Evolutionary conservation across 192 early-diverging fungal species (phyloP).

Genomic region (Umbelopsis ramanniana): DNA sequence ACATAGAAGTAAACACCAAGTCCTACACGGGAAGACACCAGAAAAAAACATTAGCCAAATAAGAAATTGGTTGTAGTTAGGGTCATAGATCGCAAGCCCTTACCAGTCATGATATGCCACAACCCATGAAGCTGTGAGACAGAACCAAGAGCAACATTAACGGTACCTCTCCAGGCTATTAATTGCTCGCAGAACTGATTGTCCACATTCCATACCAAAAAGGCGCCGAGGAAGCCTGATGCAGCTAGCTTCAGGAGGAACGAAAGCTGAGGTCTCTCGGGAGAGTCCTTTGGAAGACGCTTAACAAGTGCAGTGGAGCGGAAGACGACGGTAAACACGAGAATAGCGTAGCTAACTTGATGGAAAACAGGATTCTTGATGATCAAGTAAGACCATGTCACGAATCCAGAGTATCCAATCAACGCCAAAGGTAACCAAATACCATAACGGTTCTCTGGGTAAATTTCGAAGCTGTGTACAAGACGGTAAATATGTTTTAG

Average conservation of each 20-base stretch:
- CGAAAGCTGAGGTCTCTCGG: slow-evolving; percentile 25
- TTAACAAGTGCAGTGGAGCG: slow-evolving; percentile 50
- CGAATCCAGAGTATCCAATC: slow-evolving; percentile 54
- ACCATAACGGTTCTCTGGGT: slow-evolving; percentile 47
- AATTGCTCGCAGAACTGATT: slow-evolving; percentile 70
- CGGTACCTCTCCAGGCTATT: slow-evolving; percentile 44
- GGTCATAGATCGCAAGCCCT: neutral
- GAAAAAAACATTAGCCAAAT: no score
- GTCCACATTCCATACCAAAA: slow-evolving; percentile 81
- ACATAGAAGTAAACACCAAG: slow-evolving; percentile 37
- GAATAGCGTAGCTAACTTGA: slow-evolving; percentile 62
- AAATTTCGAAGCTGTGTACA: slow-evolving; percentile 48
- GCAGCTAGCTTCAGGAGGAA: slow-evolving; percentile 38
- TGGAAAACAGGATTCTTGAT: slow-evolving; percentile 75
- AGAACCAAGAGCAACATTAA: slow-evolving; percentile 55
- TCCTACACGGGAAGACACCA: neutral
- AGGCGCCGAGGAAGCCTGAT: slow-evolving; percentile 58
- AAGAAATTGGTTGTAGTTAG: no score
- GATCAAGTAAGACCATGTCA: slow-evolving; percentile 64
- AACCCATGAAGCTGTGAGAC: slow-evolving; percentile 68
- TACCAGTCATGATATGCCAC: slow-evolving; percentile 68
- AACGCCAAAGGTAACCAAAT: slow-evolving; percentile 49
- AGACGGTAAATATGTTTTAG: slow-evolving; percentile 17
- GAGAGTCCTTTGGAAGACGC: slow-evolving; percentile 29
- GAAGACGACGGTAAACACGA: slow-evolving; percentile 54